Evolutionary conservation across 2,329 filamentous ascomycete genomes (phyloP), one percentile per base, ranked within the genome.

Genomic region (Pyrenochaeta sp.): DNA sequence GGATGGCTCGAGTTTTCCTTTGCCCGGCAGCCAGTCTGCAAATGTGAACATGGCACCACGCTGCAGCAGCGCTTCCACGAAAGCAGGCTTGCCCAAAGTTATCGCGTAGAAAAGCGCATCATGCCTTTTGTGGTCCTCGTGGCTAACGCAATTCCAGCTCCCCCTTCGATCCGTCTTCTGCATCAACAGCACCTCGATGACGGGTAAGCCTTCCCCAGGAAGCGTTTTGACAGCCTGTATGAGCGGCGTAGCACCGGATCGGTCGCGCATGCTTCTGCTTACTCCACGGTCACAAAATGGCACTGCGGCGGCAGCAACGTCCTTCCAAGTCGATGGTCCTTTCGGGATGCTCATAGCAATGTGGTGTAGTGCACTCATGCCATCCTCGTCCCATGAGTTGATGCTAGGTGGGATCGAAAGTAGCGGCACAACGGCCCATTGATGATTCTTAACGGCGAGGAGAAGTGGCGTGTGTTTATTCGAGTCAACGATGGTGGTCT

Each of bases 201-300:
- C 62, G 1, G 65, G 64, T 2, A 74, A 6, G 0, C 73, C 74
- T 6, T 74, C 68, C 46, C 72, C 71, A 0, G 71, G 69, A 10
- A 75, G 65, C 4, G 57, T 62, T 25, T 66, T 74, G 36, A 72
- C 52, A 2, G 74, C 74, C 28, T 67, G 56, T 42, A 76, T 76
- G n/a, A 76, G 69, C 25, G 74, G 72, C 9, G 73, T 75, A 0
- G 73, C 72, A 7, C 74, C 74, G 4, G 68, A 69, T 39, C 65
- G 58, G 54, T 76, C 71, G 22, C 74, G 69, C 62, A 75, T 73
- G 44, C 67, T 75, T 34, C 73, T 66, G 50, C 73, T 73, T 2
- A 72, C 61, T 34, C 72, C 72, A 34, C 64, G 65, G 40, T 72
- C 68, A 46, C 74, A 76, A 49, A 76, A 75, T 15, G 66, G 60